phyloP scores from a whole-genome alignment of 1,139 yeast genomes.

The Pichia sp. region DNA sequence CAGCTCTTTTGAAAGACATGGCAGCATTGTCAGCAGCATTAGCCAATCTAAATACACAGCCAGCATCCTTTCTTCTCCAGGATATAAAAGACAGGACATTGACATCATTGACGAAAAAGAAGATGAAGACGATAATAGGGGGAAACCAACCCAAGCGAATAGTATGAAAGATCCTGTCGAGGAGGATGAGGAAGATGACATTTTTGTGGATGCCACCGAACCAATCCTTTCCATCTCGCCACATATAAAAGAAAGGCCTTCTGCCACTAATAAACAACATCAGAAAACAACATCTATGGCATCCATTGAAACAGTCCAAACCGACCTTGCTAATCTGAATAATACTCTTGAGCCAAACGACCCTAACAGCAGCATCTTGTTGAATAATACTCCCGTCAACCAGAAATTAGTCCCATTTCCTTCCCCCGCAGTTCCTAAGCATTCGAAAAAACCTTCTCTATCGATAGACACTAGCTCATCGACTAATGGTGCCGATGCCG shows the following conservation, averaged over 20 bases:
- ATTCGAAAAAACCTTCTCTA: constrained; percentile 5
- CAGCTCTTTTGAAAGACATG: not conserved
- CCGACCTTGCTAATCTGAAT: not conserved
- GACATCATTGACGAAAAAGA: constrained; percentile 1
- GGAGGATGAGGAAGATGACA: constrained; percentile 17
- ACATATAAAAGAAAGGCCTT: not conserved
- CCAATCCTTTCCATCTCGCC: constrained; percentile 15
- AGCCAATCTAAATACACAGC: constrained; percentile 1
- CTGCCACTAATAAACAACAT: not conserved
- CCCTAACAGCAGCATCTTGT: not conserved
- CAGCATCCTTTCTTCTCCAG: not conserved
- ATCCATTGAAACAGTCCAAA: constrained; percentile 15
- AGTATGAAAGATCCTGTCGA: not conserved
- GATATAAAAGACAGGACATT: constrained; percentile 1
- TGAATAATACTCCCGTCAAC: not conserved
- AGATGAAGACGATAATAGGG: not conserved
- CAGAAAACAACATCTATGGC: constrained; percentile 2
- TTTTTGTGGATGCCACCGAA: constrained; percentile 29
- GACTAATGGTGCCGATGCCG: not conserved
- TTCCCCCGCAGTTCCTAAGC: not conserved
- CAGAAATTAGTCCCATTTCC: constrained; percentile 8
- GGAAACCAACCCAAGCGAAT: not conserved
- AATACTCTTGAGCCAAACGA: not conserved
- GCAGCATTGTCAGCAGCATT: constrained; percentile 1
- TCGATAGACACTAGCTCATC: constrained; percentile 3